Evolutionary conservation across 2,329 filamentous ascomycete species (phyloP).

Genomic region (Claviceps capensis): DNA sequence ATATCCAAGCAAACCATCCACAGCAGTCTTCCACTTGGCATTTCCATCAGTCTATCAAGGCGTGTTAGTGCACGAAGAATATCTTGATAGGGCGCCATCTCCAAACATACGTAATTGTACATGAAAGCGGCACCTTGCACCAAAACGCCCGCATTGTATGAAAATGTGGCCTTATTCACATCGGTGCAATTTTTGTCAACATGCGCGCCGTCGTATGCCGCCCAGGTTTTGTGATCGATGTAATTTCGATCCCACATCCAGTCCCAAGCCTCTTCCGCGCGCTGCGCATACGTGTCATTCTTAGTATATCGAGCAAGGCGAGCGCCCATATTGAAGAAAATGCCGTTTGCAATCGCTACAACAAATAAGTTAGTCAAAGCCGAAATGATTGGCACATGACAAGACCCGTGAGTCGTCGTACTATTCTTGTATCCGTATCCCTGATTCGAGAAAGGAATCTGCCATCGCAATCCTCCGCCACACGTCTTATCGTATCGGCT

Average conservation of each 20-base stretch:
- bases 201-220: conserved; percentile 51
- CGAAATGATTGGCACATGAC: neutral
- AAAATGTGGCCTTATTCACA: conserved; percentile 50
- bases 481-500: conserved; percentile 54
- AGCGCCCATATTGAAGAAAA: conserved; percentile 51
- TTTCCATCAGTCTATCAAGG: conserved; percentile 33
- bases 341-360: conserved; percentile 44
- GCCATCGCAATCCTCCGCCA: conserved; percentile 60
- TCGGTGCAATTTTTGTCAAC: conserved; percentile 44
- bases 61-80: conserved; percentile 7
- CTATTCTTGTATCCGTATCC: conserved; percentile 67
- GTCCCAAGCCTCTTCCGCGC: conserved; percentile 48
- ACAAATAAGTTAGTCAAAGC: neutral
- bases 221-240: conserved; percentile 44
- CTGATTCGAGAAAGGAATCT: conserved; percentile 59
- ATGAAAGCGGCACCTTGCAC: conserved; percentile 52
- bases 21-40: conserved; percentile 38
- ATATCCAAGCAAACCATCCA: conserved; percentile 40
- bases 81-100: neutral
- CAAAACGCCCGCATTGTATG: conserved; percentile 51
- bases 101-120: conserved; percentile 44
- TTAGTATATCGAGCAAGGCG: conserved; percentile 58
- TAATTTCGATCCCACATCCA: conserved; percentile 43
- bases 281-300: conserved; percentile 50
- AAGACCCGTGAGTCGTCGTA: conserved; percentile 17